Evolutionary conservation across 495 filamentous ascomycete species (phyloP), one percentile per base, ranked within the genome.

Genomic region (Aspergillus panamensis): DNA sequence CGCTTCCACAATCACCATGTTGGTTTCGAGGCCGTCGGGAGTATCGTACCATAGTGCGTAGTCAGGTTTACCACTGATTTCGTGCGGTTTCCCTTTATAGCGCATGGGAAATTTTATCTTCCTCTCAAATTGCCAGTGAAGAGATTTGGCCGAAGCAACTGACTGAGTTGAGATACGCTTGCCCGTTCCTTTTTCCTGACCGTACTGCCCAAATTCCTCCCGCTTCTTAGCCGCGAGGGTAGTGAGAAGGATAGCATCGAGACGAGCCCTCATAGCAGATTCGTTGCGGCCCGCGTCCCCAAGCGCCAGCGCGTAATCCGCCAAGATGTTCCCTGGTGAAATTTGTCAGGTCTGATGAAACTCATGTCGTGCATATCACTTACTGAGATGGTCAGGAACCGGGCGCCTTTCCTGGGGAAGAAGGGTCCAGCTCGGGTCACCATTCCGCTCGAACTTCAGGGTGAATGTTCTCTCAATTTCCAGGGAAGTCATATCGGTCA

Each of bases 341-440:
- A 32, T 49, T 21, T 31, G 47, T 30, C 6, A 14, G 42, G 3
- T 37, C 33, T 37, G 14, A 7, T 37, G 33, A 37, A 37, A 10
- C 8, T 37, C 35, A 39, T 13, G 35, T 39, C 3, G 35, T 39
- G 14, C 14, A n/a, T 39, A 39, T 39, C 2, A 13, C 47, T 49
- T 32, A 49, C 47, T 16, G 3, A 49, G 16, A 49, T 49, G 25
- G 8, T 49, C 47, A n/a, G 47, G 47, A 32, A 49, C 47, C 12
- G 25, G 10, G 8, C 10, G 47, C n/a, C 29, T 14, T 31, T 49
- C 47, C 10, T 49, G 5, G 20, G 21, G 44, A 39, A 39, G 1
- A 39, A 13, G 35, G 3, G 10, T 39, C 35, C 35, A 13, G 10
- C 35, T n/a, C 35, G 35, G 35, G 10, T 39, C 35, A 13, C 8